These are phyloP conservation scores for Hirschioporus abietinus DNA, from an alignment of 768 basidiomycete species.

Conservation along the genomic window DNA sequence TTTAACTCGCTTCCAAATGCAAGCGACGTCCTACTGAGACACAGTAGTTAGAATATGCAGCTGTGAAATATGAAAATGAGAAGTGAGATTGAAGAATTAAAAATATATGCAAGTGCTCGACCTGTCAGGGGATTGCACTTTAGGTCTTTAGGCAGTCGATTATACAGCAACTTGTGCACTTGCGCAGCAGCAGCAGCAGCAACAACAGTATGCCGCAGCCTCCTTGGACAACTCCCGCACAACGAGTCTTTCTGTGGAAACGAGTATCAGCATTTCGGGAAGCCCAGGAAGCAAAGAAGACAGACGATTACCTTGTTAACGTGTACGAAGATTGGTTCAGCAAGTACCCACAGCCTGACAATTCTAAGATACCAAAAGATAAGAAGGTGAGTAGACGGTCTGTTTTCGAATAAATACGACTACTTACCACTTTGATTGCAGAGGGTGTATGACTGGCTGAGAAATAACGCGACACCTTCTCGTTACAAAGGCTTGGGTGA, in stretches of 20 bases:
- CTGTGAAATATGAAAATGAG: too few relatives aligned
- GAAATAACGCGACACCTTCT: background rate
- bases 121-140: too few relatives aligned
- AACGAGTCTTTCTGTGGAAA: background rate
- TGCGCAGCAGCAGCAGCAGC: background rate
- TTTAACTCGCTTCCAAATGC: too few relatives aligned
- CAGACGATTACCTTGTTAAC: background rate
- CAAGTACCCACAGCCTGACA: too few relatives aligned
- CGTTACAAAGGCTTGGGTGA: background rate
- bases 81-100: too few relatives aligned
- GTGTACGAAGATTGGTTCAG: background rate
- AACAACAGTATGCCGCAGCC: background rate
- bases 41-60: too few relatives aligned
- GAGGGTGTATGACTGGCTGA: background rate
- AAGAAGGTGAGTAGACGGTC: background rate
- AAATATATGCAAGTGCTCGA: too few relatives aligned
- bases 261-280: background rate
- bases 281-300: background rate
- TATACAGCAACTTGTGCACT: too few relatives aligned
- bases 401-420: too few relatives aligned
- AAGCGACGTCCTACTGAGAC: too few relatives aligned
- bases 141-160: too few relatives aligned
- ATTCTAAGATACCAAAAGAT: background rate
- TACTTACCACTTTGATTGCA: background rate
- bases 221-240: background rate